Base-by-base conservation (phyloP, 352 stramenopile genomes). In the Peronospora farinosa region DNA sequence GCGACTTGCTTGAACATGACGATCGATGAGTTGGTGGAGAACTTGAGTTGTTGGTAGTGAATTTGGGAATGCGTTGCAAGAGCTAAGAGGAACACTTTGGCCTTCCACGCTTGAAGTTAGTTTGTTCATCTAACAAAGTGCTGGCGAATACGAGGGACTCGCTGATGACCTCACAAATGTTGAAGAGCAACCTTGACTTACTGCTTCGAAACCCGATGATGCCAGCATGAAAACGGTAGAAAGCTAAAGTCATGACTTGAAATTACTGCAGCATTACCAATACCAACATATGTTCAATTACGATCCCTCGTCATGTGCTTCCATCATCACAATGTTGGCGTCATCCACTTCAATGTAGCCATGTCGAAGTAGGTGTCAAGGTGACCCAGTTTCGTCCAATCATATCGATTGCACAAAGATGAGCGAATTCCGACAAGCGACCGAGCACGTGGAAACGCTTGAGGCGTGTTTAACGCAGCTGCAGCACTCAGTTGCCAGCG, bases 351-450 rank as follows among this genome's bases (percentile, higher is more conserved):
- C 27, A 48, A 40, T n/a, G 35, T 53, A 54, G 16, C 27, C 47
- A 40, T 47, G 21, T 41, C 27, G 27, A 5, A 32, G 25, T 21
- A 21, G 7, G 2, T 31, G 8, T 31, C 27, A 31, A 1, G 27
- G 27, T 23, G 19, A 44, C 11, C 31, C 11, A 13, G 17, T 25
- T 44, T 30, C 8, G n/a, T 45, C 28, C 39, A 31, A 45, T 33
- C 28, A 32, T 12, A 32, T 32, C 4, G 0, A 12, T 1, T 32
- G 28, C 12, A 15, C 11, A 8, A 35, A 36, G 4, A 88, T 88
- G 77, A 72, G 62, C 33, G 77, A 88, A 52, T 78, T 82, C 42
- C 60, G 69, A 46, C 59, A 65, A 47, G 77, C 70, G 27, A 61
- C 42, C 3, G 46, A 56, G 6, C 51, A 65, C 5, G 57, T 88